phyloP scores from a whole-genome alignment of 2,329 filamentous ascomycete species.

The Aspergillus aculeatus region DNA sequence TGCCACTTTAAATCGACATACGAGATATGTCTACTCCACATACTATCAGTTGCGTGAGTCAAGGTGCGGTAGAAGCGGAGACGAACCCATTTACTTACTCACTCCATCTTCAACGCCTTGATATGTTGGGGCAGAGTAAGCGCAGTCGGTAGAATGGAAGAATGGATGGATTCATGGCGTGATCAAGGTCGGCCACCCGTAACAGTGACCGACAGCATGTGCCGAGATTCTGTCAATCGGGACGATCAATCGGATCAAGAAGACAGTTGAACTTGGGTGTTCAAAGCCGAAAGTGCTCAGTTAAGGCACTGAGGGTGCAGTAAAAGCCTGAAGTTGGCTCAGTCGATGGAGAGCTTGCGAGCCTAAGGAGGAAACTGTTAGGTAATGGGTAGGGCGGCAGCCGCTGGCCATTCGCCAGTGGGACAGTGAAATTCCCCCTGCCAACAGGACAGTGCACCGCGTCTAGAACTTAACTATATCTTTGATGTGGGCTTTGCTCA shows the following conservation, averaged over 20 bases:
- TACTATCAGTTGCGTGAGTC: not conserved
- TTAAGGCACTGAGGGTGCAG: not conserved
- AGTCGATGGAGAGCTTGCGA: not conserved
- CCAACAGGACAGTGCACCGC: conserved; percentile 10
- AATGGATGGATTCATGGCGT: conserved; percentile 8
- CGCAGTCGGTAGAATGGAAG: not conserved
- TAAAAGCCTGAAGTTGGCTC: not conserved
- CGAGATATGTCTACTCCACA: not conserved
- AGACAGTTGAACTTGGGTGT: conserved; percentile 1
- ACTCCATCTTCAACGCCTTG: not conserved
- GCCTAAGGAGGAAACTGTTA: conserved; percentile 27
- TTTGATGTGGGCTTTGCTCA: not conserved
- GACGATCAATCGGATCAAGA: conserved; percentile 8
- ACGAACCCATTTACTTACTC: not conserved
- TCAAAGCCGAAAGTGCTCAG: not conserved
- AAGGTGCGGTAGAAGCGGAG: not conserved
- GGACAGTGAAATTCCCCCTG: conserved; percentile 8
- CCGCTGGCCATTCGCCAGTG: conserved; percentile 26
- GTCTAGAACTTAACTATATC: conserved; percentile 19
- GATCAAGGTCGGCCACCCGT: conserved; percentile 17
- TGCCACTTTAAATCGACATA: not conserved
- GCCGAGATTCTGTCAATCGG: conserved; percentile 14
- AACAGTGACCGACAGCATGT: conserved; percentile 1
- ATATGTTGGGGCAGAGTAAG: not conserved
- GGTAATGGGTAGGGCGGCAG: conserved; percentile 30